phyloP scores from a whole-genome alignment of 108 stramenopile genomes.

The Stephanodiscus triporus region DNA sequence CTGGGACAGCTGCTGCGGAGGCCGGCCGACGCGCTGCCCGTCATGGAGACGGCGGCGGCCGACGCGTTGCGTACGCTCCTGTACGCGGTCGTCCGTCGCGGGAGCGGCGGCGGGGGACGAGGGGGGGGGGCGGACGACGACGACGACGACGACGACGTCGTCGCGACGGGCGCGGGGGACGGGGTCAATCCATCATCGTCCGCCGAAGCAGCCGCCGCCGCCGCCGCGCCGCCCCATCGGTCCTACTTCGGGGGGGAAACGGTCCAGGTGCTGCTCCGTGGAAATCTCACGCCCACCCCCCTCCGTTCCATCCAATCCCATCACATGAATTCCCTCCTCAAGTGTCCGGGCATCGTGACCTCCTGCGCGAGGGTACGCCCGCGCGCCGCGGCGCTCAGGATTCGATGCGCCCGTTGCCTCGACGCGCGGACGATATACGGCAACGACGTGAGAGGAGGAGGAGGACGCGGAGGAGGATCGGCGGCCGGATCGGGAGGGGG shows the following conservation, averaged over 20 bases:
- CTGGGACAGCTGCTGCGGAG: conserved; percentile 70
- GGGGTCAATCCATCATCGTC: too few relatives aligned
- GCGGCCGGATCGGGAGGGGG: conserved; percentile 5
- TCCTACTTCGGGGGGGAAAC: conserved; percentile 44
- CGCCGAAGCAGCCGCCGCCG: conserved; percentile 2
- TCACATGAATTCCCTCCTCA: conserved; percentile 91
- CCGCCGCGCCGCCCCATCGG: too few relatives aligned
- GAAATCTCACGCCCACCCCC: conserved; percentile 75
- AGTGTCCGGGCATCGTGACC: conserved; percentile 97
- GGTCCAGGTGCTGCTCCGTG: conserved; percentile 79
- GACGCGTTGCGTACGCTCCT: conserved; percentile 77
- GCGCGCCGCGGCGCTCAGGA: conserved; percentile 79
- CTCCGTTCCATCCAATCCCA: conserved; percentile 91
- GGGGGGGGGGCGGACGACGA: conserved; percentile 25
- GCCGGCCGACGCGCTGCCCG: conserved; percentile 69
- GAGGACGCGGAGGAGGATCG: not conserved
- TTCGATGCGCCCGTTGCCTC: conserved; percentile 89
- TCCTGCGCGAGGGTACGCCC: conserved; percentile 82
- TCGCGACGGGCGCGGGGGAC: not conserved
- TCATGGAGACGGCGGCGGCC: conserved; percentile 72
- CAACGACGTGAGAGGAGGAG: conserved; percentile 29
- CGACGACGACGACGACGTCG: conserved; percentile 19
- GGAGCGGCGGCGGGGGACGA: conserved; percentile 10
- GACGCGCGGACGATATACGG: conserved; percentile 59
- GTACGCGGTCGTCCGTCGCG: conserved; percentile 44